Evolutionary conservation across 768 basidiomycete species (phyloP), one percentile per base, ranked within the genome.

Genomic region (Rhodosporidiobolus sp.): DNA sequence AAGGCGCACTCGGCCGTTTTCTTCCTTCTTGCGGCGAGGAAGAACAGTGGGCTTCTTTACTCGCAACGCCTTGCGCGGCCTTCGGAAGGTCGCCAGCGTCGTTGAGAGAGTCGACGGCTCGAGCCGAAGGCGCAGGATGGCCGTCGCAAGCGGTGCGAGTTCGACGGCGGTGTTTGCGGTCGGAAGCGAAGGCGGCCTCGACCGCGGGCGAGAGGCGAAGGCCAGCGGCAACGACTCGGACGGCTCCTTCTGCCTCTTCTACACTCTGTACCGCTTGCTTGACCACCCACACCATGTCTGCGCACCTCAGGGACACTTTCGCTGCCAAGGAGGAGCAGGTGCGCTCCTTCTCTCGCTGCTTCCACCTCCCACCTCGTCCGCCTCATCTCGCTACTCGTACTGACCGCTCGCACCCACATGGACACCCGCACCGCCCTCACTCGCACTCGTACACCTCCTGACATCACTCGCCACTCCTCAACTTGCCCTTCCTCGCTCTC

Each of bases 281-380:
- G 10, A 49, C 8, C 48, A 49, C 9, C 48, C 30, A 26, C 56
- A 73, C 7, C 69, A 75, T 75, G 73, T 67, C 73, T 12, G 61
- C 66, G 14, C 73, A 75, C 53, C 45, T 75, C 10, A 52, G 68
- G 22, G 60, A 70, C 2, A 75, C 73, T 0, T 75, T 75, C 24
- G 63, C 61, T 0, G 53, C 66, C 46, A 70, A 75, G 63, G 69
- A 59, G 63, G 38, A 26, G 0, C 8, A 20, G 22, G 30, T 46
- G 16, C 30, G 34, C 45, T 10, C 3, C 43, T n/a, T 24, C 48
- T 54, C 53, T 59, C 30, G 24, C 35, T 5, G 24, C 35, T 28
- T 6, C 34, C 3, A 45, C 48, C 19, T 55, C 53, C 68, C 48
- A 35, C 14, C 22, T 16, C n/a, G 7, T 11, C 62, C 0, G 49